phyloP scores from a whole-genome alignment of 31 red algal species.

The Endocladia muricata region DNA sequence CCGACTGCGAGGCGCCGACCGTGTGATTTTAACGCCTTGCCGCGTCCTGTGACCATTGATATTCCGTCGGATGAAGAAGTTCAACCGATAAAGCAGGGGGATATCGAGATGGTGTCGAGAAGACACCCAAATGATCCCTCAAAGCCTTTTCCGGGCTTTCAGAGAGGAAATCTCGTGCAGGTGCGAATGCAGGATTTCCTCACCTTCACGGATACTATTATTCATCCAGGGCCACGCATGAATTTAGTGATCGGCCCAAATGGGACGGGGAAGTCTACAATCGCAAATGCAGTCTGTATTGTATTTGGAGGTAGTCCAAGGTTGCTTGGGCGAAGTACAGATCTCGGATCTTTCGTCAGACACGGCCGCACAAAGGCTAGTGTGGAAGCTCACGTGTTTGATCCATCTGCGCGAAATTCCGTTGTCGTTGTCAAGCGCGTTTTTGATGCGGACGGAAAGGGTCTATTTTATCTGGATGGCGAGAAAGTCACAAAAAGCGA shows the following conservation, averaged over 20 bases:
- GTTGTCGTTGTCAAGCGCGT: conserved; percentile 28
- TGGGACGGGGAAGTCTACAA: conserved; percentile 90
- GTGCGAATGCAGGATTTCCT: conserved; percentile 90
- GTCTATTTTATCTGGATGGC: conserved; percentile 68
- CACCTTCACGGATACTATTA: conserved; percentile 76
- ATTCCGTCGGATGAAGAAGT: too few species aligned
- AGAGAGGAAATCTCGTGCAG: conserved; percentile 66
- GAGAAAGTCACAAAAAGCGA: conserved; percentile 7
- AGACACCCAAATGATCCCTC: too few species aligned
- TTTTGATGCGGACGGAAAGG: conserved; percentile 67
- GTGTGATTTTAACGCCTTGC: too few species aligned
- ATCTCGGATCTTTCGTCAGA: conserved; percentile 76
- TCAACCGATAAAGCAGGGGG: too few species aligned
- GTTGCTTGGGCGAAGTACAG: conserved; percentile 66
- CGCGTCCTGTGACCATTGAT: too few species aligned
- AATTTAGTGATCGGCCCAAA: conserved; percentile 96
- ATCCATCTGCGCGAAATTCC: conserved; percentile 21
- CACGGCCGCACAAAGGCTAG: conserved; percentile 59
- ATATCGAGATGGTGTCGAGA: too few species aligned
- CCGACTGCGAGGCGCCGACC: too few species aligned
- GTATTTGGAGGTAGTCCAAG: conserved; percentile 70
- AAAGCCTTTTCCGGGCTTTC: conserved; percentile 45
- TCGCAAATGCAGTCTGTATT: conserved; percentile 85
- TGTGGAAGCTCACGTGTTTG: conserved; percentile 74
- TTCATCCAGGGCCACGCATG: conserved; percentile 80